Evolutionary conservation across 345 rosid species (phyloP), one percentile per base, ranked within the genome.

Genomic region (Citrus inodora): DNA sequence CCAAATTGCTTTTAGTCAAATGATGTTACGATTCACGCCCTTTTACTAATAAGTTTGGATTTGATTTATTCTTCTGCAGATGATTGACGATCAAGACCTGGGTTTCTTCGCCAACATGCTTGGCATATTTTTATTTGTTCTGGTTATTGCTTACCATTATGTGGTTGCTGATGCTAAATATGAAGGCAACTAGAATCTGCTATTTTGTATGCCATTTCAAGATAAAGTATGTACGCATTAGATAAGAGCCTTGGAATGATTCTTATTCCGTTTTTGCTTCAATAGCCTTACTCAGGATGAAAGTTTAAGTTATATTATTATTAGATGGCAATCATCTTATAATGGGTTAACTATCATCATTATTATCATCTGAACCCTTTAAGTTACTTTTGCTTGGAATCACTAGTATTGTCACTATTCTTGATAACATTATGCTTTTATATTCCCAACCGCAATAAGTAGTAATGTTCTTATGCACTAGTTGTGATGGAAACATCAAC

Each of bases 111-210:
- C 91, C 85, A 93, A 90, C 82, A 86, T 92, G 81, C 93, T 93
- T 62, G 97, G 98, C 83, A 84, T 90, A 62, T 93, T 90, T 80
- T 87, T 93, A 65, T 95, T 92, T 72, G 84, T 76, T 56, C 83
- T 91, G 84, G 93, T 95, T 27, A 90, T 93, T 30, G 93, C 92
- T 7, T 95, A 93, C 78, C 98, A 93, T 79, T 93, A 84, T 60
- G 93, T 93, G 80, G 79, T 93, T 86, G 99, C 97, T 68, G 99
- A 93, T 82, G 93, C 96, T 22, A 93, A 90, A 82, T 92, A 81
- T 71, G 98, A 90, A 86, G 90, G 89, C 66, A 89, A 85, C 84
- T 93, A 80, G 72, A 61, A 64, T 56, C 13, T 71, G 61, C 7
- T 8, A 5, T 3, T 30, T 19, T 63, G 7, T 55, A 30, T 76